These are phyloP conservation scores for Nicotiana noctiflora DNA, from an alignment of 257 asterid genomes.

Conservation along the genomic window DNA sequence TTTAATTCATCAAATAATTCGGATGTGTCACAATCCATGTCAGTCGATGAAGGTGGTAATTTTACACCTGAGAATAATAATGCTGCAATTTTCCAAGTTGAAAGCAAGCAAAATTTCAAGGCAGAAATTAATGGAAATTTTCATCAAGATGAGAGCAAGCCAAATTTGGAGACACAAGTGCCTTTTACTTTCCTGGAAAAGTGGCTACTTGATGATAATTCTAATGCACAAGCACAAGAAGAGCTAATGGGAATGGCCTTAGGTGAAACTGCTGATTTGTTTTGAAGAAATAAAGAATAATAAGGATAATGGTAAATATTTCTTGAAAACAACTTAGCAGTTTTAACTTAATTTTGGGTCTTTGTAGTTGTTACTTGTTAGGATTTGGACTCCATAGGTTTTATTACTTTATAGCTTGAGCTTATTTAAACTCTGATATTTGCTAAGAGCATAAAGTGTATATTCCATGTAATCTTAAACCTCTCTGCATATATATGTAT, in stretches of 20 bases:
- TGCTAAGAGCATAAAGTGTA: constrained; percentile 5
- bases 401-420: background rate
- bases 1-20: constrained; percentile 37
- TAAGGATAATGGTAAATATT: background rate
- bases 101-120: constrained; percentile 16
- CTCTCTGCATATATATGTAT: constrained; percentile 4
- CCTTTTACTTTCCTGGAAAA: constrained; percentile 69
- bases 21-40: constrained; percentile 25
- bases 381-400: background rate
- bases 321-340: constrained; percentile 7
- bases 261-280: constrained; percentile 67
- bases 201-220: constrained; percentile 75
- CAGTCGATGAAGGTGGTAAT: constrained; percentile 18
- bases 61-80: constrained; percentile 18
- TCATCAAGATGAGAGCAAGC: constrained; percentile 7
- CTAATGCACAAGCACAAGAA: constrained; percentile 46
- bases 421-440: background rate
- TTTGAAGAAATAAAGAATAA: constrained; percentile 30
- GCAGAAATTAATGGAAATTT: background rate
- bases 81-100: constrained; percentile 16
- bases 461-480: background rate
- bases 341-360: background rate
- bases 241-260: constrained; percentile 48
- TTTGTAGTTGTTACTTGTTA: background rate
- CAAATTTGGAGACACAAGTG: constrained; percentile 27